A percentile compares a stretch with the other conserved stretches of the same genome.
Evolutionary conservation across 306 rosid genomes (phyloP).

Genomic region (Lablab purpureus): DNA sequence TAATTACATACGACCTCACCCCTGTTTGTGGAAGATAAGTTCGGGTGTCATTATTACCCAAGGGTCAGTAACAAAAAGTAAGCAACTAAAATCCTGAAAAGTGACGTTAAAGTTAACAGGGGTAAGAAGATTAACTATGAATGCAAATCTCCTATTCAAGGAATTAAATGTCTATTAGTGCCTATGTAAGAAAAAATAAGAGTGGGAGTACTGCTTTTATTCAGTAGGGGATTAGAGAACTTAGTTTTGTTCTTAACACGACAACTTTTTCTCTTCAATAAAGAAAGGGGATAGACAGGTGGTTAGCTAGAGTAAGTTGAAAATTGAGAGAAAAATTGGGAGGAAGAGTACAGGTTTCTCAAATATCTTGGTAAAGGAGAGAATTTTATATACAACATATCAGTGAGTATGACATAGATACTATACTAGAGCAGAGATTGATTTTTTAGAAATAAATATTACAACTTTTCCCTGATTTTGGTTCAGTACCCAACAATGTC

Average conservation of each 20-base stretch:
- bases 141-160: background rate
- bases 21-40: background rate
- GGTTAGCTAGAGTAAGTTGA: background rate
- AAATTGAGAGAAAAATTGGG: background rate
- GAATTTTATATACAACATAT: background rate
- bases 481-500: background rate
- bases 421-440: background rate
- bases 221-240: background rate
- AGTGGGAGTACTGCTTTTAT: background rate
- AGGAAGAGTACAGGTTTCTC: background rate
- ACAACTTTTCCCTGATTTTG: background rate
- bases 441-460: background rate
- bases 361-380: background rate
- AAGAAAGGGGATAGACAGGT: background rate
- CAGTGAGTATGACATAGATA: background rate
- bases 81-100: conserved; percentile 1
- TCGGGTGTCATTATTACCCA: background rate
- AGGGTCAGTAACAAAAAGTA: background rate
- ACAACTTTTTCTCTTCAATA: background rate
- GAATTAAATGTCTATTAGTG: background rate
- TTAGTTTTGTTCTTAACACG: background rate
- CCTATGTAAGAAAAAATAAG: background rate
- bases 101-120: background rate
- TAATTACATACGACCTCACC: background rate
- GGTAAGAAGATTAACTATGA: background rate